These are phyloP conservation scores for Clarireedia homoeocarpa DNA, from an alignment of 2,329 filamentous ascomycete species.

Conservation along the genomic window DNA sequence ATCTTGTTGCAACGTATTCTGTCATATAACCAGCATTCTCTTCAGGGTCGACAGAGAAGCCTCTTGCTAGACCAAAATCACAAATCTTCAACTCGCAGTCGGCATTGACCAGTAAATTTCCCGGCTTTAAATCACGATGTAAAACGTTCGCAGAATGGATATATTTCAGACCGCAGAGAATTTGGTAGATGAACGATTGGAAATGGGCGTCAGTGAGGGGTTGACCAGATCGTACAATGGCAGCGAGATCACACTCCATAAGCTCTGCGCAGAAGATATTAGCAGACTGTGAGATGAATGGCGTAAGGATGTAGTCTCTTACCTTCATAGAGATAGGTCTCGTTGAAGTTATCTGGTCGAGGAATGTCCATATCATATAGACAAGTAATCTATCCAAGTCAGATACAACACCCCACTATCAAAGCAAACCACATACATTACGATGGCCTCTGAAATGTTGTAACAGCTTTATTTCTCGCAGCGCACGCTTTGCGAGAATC, in stretches of 20 bases:
- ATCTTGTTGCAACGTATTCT: constrained; percentile 95
- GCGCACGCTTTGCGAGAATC: constrained; percentile 93
- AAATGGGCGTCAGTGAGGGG: constrained; percentile 97
- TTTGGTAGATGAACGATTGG: constrained; percentile 99
- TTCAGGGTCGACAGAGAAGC: constrained; percentile 93
- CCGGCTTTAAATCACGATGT: constrained; percentile 93
- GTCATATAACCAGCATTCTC: constrained; percentile 99
- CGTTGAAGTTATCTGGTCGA: constrained; percentile 94
- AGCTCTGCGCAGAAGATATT: constrained; percentile 55
- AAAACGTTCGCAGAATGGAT: constrained; percentile 98
- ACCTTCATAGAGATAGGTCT: constrained; percentile 99
- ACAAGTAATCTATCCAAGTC: constrained; percentile 75
- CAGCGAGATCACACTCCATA: constrained; percentile 98
- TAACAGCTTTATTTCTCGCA: constrained; percentile 96
- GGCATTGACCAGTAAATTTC: constrained; percentile 94
- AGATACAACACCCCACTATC: constrained; percentile 26
- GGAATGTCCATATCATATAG: constrained; percentile 99
- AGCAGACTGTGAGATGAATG: constrained; percentile 7
- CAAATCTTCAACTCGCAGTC: constrained; percentile 99
- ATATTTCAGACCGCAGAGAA: constrained; percentile 96
- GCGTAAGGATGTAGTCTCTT: constrained; percentile 9
- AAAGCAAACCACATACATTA: constrained; percentile 51
- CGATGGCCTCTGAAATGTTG: constrained; percentile 93
- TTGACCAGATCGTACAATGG: constrained; percentile 95
- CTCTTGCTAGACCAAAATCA: constrained; percentile 93